Evolutionary conservation across 768 basidiomycete genomes (phyloP).

Genomic region (Leucosporidium creatinivorum): DNA sequence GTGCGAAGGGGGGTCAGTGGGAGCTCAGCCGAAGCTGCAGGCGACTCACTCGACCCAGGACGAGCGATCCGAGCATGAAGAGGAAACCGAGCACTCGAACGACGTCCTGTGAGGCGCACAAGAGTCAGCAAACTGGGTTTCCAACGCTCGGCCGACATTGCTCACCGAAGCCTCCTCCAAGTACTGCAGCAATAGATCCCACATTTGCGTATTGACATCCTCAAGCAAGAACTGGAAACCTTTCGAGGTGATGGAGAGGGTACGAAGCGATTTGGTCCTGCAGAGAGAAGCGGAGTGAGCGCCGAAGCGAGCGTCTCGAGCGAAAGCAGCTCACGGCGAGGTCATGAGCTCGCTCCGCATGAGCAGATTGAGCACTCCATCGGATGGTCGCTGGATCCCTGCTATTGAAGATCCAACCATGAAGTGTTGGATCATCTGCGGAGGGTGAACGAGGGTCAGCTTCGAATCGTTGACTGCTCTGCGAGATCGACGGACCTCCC

Average conservation of each 20-base stretch:
- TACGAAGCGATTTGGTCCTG: constrained; percentile 19
- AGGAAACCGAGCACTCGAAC: constrained; percentile 89
- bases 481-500: constrained; percentile 64
- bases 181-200: constrained; percentile 89
- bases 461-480: background rate
- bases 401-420: constrained; percentile 95
- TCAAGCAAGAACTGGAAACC: constrained; percentile 96
- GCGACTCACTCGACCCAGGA: constrained; percentile 68
- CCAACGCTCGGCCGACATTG: background rate
- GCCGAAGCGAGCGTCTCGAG: no score
- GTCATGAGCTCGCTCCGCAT: constrained; percentile 81
- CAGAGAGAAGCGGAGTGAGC: background rate
- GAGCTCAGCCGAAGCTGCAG: constrained; percentile 15
- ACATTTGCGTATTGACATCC: constrained; percentile 86
- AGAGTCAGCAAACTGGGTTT: background rate
- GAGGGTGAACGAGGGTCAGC: no score
- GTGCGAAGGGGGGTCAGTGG: constrained; percentile 1
- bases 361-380: constrained; percentile 74
- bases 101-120: constrained; percentile 55
- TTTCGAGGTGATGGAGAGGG: constrained; percentile 64
- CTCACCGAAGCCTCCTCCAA: constrained; percentile 73
- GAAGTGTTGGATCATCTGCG: constrained; percentile 87
- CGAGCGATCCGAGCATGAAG: constrained; percentile 96
- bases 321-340: constrained; percentile 51
- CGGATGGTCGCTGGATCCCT: constrained; percentile 61